phyloP scores from a whole-genome alignment of 2,329 filamentous ascomycete species.

The Oidium heveae region DNA sequence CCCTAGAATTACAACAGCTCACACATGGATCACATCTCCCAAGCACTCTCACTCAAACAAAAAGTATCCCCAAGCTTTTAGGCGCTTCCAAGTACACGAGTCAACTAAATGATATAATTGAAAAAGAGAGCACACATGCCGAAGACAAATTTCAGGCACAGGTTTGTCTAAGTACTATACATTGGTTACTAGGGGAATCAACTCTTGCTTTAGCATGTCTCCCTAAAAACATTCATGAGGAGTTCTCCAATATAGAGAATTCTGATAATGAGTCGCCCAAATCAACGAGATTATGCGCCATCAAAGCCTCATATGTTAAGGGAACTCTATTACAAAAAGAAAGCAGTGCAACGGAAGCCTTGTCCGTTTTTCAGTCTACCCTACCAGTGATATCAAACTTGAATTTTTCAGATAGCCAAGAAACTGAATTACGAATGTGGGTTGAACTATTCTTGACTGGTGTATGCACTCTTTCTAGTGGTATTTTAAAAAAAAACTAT shows the following conservation, averaged over 20 bases:
- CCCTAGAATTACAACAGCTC: conserved; percentile 20
- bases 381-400: conserved; percentile 33
- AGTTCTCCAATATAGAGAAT: conserved; percentile 26
- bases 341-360: conserved; percentile 28
- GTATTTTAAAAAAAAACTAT: conserved; percentile 26
- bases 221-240: conserved; percentile 33
- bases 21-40: conserved; percentile 3
- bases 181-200: conserved; percentile 54
- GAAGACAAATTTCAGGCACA: conserved; percentile 53
- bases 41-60: conserved; percentile 4
- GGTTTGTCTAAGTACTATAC: conserved; percentile 63
- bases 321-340: conserved; percentile 33
- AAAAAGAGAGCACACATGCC: conserved; percentile 24
- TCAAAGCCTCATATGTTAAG: conserved; percentile 57
- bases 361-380: conserved; percentile 39
- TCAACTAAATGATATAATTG: conserved; percentile 28
- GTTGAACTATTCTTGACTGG: conserved; percentile 54
- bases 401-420: conserved; percentile 25
- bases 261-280: conserved; percentile 28
- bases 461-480: conserved; percentile 42
- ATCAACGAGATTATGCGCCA: conserved; percentile 62
- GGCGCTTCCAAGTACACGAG: conserved; percentile 10
- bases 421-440: conserved; percentile 50
- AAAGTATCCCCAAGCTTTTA: conserved; percentile 7
- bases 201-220: conserved; percentile 32